Conservation (phyloP, 441 rosid species). For the Populus hybrid region DNA sequence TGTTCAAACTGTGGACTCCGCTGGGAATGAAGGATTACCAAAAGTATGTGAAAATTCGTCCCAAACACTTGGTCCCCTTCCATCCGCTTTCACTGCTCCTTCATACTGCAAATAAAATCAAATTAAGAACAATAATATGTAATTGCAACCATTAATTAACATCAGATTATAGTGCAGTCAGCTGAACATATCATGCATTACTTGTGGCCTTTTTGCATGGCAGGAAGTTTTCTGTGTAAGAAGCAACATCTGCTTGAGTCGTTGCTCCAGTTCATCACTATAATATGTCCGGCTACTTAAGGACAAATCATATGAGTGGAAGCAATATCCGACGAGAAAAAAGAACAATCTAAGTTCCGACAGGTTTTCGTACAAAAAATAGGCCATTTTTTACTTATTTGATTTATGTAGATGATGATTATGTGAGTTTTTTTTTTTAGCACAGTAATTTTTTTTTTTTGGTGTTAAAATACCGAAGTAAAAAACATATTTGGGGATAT, state of each 20-base stretch:
- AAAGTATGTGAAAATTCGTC: constrained; percentile 74
- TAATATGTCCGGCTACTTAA: neutral
- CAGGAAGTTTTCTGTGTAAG: neutral
- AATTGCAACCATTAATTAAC: neutral
- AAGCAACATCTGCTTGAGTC: neutral
- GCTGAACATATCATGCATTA: neutral
- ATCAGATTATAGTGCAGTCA: neutral
- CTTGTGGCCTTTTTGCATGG: neutral
- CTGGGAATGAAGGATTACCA: constrained; percentile 29
- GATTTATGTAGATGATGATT: neutral
- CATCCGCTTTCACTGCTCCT: constrained; percentile 91
- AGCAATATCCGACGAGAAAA: neutral
- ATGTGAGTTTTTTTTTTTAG: neutral
- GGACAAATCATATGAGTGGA: neutral
- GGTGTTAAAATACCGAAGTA: too few relatives aligned
- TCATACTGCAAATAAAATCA: constrained; percentile 50
- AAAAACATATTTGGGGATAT: too few relatives aligned
- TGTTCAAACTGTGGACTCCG: neutral
- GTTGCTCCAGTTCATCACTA: neutral
- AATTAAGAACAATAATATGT: neutral
- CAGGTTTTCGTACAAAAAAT: neutral
- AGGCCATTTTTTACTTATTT: neutral
- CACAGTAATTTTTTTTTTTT: too few relatives aligned
- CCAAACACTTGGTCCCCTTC: constrained; percentile 87
- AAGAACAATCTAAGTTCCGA: neutral